phyloP scores from a whole-genome alignment of 1,139 yeast genomes.

The Taphrina populina region DNA sequence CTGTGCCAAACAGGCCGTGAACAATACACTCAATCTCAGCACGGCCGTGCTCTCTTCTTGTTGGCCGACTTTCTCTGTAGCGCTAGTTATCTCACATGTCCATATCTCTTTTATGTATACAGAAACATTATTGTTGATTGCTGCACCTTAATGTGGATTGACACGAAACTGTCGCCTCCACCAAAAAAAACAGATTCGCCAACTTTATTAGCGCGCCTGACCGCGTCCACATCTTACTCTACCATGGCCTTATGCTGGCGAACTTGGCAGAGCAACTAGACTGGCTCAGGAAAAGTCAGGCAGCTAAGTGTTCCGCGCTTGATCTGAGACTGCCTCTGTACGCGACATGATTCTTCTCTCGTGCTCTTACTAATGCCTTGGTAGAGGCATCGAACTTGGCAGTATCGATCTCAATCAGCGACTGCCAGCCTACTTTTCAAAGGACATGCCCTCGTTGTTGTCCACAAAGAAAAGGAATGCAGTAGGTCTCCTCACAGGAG shows the following conservation, averaged over 20 bases:
- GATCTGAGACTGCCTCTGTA: background rate
- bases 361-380: background rate
- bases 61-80: too few species aligned
- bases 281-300: constrained; percentile 15
- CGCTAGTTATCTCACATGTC: too few species aligned
- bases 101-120: too few species aligned
- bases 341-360: background rate
- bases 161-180: constrained; percentile 27
- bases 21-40: too few species aligned
- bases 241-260: constrained; percentile 19
- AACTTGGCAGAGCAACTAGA: constrained; percentile 20
- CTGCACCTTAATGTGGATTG: too few species aligned
- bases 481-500: background rate
- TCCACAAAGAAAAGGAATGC: background rate
- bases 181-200: background rate
- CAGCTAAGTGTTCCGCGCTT: constrained; percentile 9
- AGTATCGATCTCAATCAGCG: background rate
- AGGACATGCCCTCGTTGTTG: constrained; percentile 22
- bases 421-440: constrained; percentile 9
- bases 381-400: background rate
- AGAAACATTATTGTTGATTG: too few species aligned
- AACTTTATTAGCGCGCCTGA: constrained; percentile 4
- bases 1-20: constrained; percentile 30
- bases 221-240: background rate
- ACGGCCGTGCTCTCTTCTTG: too few species aligned